Base-by-base conservation (phyloP, 192 early-diverging fungal genomes). In the Rhizoclosmatium globosum region DNA sequence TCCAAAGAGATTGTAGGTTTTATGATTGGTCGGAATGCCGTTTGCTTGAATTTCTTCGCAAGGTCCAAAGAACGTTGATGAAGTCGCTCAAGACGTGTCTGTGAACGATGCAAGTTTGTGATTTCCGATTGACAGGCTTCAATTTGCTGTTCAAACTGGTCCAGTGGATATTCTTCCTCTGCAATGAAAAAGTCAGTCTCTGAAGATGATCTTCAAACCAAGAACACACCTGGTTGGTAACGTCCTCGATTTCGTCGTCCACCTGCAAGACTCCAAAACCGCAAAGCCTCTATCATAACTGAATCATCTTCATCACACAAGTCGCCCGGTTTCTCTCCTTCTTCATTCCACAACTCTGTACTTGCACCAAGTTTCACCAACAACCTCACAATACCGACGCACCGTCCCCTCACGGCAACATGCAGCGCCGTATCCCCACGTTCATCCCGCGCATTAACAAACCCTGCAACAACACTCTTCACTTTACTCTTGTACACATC, bases 381-480 rank as follows among this genome's bases (percentile, higher is more conserved):
- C 76, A 69, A 23, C 2, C 17, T 13, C n/a, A 58, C 76, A 6
- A 77, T 47, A 2, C 38, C 31, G 15, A 44, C 6, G 21, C 47
- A 19, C 21, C 65, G 45, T 39, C 23, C 47, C 19, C 76, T 68
- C 17, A 77, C 65, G 53, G 81, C 81, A 43, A 82, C 21, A 59
- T 76, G 73, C 50, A 82, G 47, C 0, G 81, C 81, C 19, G 81
- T 79, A 42, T 82, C 68, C 3, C 77, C 71, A 6, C 19, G 21
- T 38, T 13, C 21, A 68, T 82, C 76, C 53, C 56, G 17, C 17
- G 19, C 47, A 80, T 82, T 66, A 4, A 82, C 41, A 61, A 79
- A 79, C 3, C 46, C 71, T 15, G 41, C 56, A 21, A 73, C 64
- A 23, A 69, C 65, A 43, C 47, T 48, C 53, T 64, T 67, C 2